Base-by-base conservation (phyloP, 164 flowering plant species). In the Buxus sempervirens region DNA sequence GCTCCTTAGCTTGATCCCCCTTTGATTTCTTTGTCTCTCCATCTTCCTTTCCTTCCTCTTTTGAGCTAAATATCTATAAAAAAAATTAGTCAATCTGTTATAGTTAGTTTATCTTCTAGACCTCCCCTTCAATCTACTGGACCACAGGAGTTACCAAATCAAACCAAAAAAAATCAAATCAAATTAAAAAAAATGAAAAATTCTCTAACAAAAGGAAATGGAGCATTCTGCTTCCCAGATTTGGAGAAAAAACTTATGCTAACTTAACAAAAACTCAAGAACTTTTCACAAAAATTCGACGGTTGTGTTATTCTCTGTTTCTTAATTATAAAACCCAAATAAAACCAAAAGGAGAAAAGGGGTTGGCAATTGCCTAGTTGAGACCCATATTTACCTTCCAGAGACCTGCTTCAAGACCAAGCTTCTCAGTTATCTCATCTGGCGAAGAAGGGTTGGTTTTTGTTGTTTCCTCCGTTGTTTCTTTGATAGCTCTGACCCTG, bases 371-470 rank as follows among this genome's bases (percentile, higher is more conserved):
- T n/a, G n/a, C n/a, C n/a, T n/a, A n/a, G 16, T 10, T 32, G 38
- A 32, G 38, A 10, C 24, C 41, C 20, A 21, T 54, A 12, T 16
- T 22, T 70, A 89, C 99, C 99, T 95, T 87, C 97, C 97, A 95
- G 4, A 95, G 89, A 62, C 96, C 99, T 64, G 88, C 97, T 81
- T 95, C 99, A 54, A 95, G 97, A 36, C 99, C 99, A 71, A 80
- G 92, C 67, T 92, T 95, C 77, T 90, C 77, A 1, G 98, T 89
- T 67, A 92, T 25, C 58, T 90, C 94, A 58, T 95, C 96, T 1
- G 90, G 76, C 0, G 89, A 75, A 20, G 78, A 45, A 57, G 86
- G 72, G 38, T 81, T 71, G 60, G 58, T n/a, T n/a, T 7, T 62
- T 60, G 72, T 65, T 49, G 67, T 67, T 70, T 86, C 84, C 64